These are phyloP conservation scores for Phytophthora litchii DNA, from an alignment of 352 stramenopile species.

Conservation along the genomic window DNA sequence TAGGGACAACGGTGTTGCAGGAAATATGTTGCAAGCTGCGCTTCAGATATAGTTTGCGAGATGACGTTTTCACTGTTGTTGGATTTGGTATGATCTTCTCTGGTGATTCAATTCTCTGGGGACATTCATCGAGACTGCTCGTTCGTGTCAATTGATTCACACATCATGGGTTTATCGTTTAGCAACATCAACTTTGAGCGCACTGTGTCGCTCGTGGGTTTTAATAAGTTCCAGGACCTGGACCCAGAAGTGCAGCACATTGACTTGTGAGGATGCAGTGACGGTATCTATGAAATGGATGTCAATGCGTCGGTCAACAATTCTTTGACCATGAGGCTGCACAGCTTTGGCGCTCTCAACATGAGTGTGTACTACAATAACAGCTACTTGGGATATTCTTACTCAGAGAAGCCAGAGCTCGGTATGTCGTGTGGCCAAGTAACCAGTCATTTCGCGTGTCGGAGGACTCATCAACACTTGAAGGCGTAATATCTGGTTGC, in stretches of 20 bases:
- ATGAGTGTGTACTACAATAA: constrained; percentile 69
- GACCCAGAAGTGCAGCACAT: constrained; percentile 60
- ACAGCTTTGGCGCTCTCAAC: constrained; percentile 69
- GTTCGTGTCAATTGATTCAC: too few relatives aligned
- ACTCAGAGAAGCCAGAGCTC: constrained; percentile 46
- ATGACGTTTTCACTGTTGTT: too few relatives aligned
- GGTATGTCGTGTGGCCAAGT: constrained; percentile 52
- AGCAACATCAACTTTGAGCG: constrained; percentile 52
- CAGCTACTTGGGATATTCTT: constrained; percentile 65
- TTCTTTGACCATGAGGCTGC: constrained; percentile 49
- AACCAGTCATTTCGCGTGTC: constrained; percentile 53
- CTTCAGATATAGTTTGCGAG: too few relatives aligned
- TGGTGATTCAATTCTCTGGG: too few relatives aligned
- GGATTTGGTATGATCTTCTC: too few relatives aligned
- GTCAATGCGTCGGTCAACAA: constrained; percentile 72
- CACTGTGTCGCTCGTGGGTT: constrained; percentile 47
- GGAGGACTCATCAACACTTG: constrained; percentile 37
- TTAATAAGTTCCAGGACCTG: constrained; percentile 60
- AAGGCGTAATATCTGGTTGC: constrained; percentile 47
- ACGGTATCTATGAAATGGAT: constrained; percentile 50
- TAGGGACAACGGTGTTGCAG: too few relatives aligned
- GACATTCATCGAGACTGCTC: too few relatives aligned
- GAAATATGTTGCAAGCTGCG: too few relatives aligned
- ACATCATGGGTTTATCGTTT: constrained; percentile 54
- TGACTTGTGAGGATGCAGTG: constrained; percentile 43